These are phyloP conservation scores for Tylopilus subfusipes DNA, from an alignment of 768 basidiomycete genomes.

Conservation along the genomic window DNA sequence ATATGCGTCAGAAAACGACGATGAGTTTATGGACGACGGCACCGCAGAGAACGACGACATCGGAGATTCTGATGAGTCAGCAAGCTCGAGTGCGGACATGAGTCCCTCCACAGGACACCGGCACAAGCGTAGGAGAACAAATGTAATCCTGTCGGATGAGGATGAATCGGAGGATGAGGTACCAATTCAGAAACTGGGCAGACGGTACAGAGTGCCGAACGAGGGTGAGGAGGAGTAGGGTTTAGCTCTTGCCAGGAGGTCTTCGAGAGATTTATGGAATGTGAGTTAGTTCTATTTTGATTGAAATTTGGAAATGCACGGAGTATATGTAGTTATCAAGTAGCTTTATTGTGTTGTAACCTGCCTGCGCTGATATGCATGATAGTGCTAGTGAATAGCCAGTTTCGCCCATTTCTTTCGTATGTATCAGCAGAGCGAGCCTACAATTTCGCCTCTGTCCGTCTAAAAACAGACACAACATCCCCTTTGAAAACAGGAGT, in stretches of 20 bases:
- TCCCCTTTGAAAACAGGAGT: not conserved
- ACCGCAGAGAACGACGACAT: not conserved
- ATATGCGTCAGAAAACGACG: not conserved
- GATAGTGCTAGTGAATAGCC: too few species aligned
- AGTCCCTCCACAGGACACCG: not conserved
- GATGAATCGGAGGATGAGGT: not conserved
- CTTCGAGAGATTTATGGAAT: too few species aligned
- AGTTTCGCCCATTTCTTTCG: too few species aligned
- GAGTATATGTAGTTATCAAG: too few species aligned
- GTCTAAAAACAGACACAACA: too few species aligned
- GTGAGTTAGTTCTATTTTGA: too few species aligned
- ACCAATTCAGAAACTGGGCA: not conserved
- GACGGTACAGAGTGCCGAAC: conserved; percentile 3
- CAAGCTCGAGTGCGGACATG: not conserved
- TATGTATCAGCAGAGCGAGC: too few species aligned
- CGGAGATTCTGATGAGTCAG: not conserved
- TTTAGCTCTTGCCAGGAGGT: too few species aligned
- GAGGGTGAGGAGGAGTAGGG: conserved; percentile 6
- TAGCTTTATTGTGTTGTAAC: too few species aligned
- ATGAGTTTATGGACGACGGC: not conserved
- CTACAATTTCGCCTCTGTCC: not conserved
- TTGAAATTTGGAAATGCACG: not conserved
- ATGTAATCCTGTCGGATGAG: conserved; percentile 2
- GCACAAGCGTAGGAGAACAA: not conserved
- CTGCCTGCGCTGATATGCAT: too few species aligned